phyloP scores from a whole-genome alignment of 75 land plant genomes.

The Pseudotsuga menziesii region DNA sequence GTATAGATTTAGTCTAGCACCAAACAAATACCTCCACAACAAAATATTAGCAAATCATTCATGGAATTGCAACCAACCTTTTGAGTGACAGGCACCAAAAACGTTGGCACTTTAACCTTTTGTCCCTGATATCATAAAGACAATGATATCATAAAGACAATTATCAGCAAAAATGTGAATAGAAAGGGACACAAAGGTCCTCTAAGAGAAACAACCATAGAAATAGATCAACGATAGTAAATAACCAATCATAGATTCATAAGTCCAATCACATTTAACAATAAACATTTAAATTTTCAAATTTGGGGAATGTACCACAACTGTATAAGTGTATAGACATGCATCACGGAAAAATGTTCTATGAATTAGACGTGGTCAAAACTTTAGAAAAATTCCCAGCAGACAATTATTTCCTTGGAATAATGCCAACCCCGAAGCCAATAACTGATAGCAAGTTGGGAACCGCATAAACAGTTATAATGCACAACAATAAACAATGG shows the following conservation, averaged over 20 bases:
- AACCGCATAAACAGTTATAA: neutral
- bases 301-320: neutral
- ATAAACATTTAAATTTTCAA: neutral
- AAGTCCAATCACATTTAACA: neutral
- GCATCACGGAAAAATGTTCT: neutral
- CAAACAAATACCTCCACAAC: neutral
- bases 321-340: neutral
- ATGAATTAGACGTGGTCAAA: neutral
- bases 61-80: constrained; percentile 43
- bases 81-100: constrained; percentile 92
- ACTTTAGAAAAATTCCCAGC: neutral
- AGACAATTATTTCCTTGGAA: neutral
- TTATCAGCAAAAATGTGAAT: neutral
- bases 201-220: neutral
- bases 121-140: constrained; percentile 59
- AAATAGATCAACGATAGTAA: neutral
- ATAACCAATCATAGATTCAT: neutral
- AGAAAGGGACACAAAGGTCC: neutral
- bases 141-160: too few species aligned
- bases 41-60: neutral
- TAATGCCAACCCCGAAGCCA: neutral
- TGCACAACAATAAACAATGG: neutral
- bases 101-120: constrained; percentile 94
- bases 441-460: neutral
- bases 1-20: neutral